Evolutionary conservation across 495 filamentous ascomycete genomes (phyloP), one percentile per base, ranked within the genome.

Genomic region (Neurospora tetraspora): DNA sequence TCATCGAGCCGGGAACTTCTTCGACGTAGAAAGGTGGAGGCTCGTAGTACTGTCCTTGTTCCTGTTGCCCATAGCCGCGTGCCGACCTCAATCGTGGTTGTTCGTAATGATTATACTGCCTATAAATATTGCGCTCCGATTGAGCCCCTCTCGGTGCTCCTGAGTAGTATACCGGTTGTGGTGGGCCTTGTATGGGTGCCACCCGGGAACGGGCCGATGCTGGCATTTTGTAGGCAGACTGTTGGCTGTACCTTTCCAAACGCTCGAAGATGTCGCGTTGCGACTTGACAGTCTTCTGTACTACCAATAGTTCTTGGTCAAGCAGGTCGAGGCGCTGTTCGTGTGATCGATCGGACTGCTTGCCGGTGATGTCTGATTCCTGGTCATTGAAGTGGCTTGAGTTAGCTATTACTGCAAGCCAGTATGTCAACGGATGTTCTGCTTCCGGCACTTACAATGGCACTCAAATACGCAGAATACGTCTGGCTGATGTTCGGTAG

Each of bases 241-340:
- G 68, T 76, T 77, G 39, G 43, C 34, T 71, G 42, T 75, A 69
- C 14, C 38, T 72, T 75, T 65, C 72, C 72, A 68, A 70, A 39
- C 45, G 69, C 34, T 75, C 71, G 59, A 81, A 70, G 45, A 82
- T 76, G 9, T 70, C 65, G 42, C 43, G 73, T 68, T 80, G 75
- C 69, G 43, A 39, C 16, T 23, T 59, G 18, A 81, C 61, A 20
- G 77, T 81, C 20, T 74, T 74, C 23, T 73, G 75, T 14, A 85
- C 81, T 31, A 81, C 77, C 36, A 74, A 74, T 31, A 84, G 74
- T 72, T 85, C 82, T 74, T 84, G 80, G 31, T 80, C 77, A 9
- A 84, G 76, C 18, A 78, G 74, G 10, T 73, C 74, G 23, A 85
- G 77, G 31, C 77, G 73, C 70, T 81, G 74, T 70, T 85, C 80